A percentile compares a stretch with the other conserved stretches of the same genome.
Conservation (phyloP, 2,329 filamentous ascomycete species). For the Colletotrichum nymphaeae region DNA sequence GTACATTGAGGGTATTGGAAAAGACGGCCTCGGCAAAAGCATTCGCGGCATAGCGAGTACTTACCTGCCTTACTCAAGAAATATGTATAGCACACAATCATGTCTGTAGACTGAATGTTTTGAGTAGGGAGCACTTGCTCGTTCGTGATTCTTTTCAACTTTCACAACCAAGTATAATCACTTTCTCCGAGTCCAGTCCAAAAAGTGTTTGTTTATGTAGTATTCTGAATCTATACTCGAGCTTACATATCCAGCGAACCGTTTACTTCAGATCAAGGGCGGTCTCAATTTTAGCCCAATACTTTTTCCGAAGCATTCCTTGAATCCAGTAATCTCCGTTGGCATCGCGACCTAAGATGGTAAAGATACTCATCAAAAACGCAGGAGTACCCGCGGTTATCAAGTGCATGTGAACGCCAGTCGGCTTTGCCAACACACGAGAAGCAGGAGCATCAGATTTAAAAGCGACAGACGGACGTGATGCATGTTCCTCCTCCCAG, state of each 20-base stretch:
- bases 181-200: too few species aligned
- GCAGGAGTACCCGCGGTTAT: background rate
- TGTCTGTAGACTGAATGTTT: too few species aligned
- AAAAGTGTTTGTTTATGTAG: background rate
- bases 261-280: background rate
- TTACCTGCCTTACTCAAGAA: too few species aligned
- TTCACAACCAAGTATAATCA: too few species aligned
- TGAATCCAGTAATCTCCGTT: conserved; percentile 3
- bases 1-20: too few species aligned
- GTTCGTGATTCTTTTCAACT: too few species aligned
- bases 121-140: too few species aligned
- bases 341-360: conserved; percentile 3
- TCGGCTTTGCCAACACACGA: background rate
- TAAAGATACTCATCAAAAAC: conserved; percentile 2
- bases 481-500: background rate
- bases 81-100: too few species aligned
- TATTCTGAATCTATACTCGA: too few species aligned
- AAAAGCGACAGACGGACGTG: background rate
- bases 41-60: too few species aligned
- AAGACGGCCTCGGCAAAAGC: too few species aligned
- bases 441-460: background rate
- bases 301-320: background rate
- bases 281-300: background rate
- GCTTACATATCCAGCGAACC: background rate
- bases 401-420: conserved; percentile 7